Evolutionary conservation across 768 basidiomycete species (phyloP).

Genomic region (Ramaria sp.): DNA sequence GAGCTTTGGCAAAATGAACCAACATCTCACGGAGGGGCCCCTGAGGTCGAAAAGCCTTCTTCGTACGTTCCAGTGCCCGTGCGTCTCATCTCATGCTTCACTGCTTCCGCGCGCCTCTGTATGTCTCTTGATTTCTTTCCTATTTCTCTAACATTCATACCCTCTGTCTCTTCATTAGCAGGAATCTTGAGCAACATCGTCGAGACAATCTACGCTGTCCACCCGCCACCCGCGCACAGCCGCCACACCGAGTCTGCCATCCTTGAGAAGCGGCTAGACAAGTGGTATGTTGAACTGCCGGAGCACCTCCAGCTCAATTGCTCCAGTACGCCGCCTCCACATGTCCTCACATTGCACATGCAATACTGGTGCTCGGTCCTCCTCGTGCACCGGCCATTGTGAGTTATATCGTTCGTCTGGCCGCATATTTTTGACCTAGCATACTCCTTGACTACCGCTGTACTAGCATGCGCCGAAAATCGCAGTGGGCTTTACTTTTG

Average conservation of each 20-base stretch:
- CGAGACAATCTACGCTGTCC: slow-evolving; percentile 60
- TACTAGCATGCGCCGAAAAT: slow-evolving; percentile 5
- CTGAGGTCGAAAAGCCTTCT: background rate
- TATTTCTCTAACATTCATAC: background rate
- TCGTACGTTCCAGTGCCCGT: slow-evolving; percentile 35
- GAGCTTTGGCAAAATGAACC: slow-evolving; percentile 37
- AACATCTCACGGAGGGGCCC: slow-evolving; percentile 26
- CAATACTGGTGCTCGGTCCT: slow-evolving; percentile 71
- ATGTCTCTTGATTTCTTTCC: slow-evolving; percentile 15
- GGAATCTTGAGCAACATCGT: slow-evolving; percentile 59
- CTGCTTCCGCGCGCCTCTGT: slow-evolving; percentile 50
- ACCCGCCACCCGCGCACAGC: slow-evolving; percentile 26
- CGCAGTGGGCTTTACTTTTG: slow-evolving; percentile 28
- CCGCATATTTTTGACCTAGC: slow-evolving; percentile 8
- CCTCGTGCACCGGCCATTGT: slow-evolving; percentile 72
- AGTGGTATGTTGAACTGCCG: slow-evolving; percentile 64
- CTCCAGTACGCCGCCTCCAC: slow-evolving; percentile 42
- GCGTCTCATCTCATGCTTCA: slow-evolving; percentile 43
- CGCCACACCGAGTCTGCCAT: slow-evolving; percentile 40
- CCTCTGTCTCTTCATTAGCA: slow-evolving; percentile 29
- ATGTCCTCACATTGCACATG: slow-evolving; percentile 58
- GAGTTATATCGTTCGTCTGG: slow-evolving; percentile 23
- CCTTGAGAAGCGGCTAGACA: slow-evolving; percentile 59
- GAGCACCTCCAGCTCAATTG: slow-evolving; percentile 52
- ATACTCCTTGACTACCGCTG: background rate